These are phyloP conservation scores for Amphichorda felina DNA, from an alignment of 2,329 filamentous ascomycete genomes.

Conservation along the genomic window DNA sequence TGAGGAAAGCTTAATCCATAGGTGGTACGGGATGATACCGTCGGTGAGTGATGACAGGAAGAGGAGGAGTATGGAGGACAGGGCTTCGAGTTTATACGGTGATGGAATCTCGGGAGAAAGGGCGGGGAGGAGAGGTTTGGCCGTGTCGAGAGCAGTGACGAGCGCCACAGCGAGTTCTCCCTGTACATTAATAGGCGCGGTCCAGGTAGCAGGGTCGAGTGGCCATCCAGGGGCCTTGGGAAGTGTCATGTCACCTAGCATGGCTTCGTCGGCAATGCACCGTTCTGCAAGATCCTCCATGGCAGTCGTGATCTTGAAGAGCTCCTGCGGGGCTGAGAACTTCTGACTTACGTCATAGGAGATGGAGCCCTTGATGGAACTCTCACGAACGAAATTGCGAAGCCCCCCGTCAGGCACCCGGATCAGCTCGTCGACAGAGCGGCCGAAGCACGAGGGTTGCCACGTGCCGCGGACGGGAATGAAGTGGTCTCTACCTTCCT, in stretches of 20 bases:
- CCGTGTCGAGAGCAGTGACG: slow-evolving; percentile 62
- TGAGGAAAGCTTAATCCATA: slow-evolving; percentile 53
- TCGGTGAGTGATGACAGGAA: slow-evolving; percentile 70
- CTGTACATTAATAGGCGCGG: slow-evolving; percentile 9
- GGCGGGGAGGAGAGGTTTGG: slow-evolving; percentile 45
- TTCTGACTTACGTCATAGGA: slow-evolving; percentile 47
- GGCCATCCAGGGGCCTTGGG: slow-evolving; percentile 50
- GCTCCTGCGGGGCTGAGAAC: slow-evolving; percentile 75
- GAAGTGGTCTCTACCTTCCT: slow-evolving; percentile 82
- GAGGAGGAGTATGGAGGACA: slow-evolving; percentile 58
- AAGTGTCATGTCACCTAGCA: slow-evolving; percentile 41
- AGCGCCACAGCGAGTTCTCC: slow-evolving; percentile 22
- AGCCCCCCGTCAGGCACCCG: slow-evolving; percentile 75
- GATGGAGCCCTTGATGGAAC: slow-evolving; percentile 33
- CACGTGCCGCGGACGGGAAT: slow-evolving; percentile 69
- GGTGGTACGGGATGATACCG: slow-evolving; percentile 57
- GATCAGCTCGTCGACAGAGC: slow-evolving; percentile 80
- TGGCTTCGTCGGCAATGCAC: slow-evolving; percentile 47
- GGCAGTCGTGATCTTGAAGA: slow-evolving; percentile 80
- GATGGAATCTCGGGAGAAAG: slow-evolving; percentile 53
- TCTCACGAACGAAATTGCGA: slow-evolving; percentile 33
- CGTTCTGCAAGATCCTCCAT: slow-evolving; percentile 49
- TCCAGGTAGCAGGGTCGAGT: slow-evolving; percentile 32
- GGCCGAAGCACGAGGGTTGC: slow-evolving; percentile 72
- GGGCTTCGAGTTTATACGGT: slow-evolving; percentile 59